A percentile compares a stretch with the other conserved stretches of the same genome.
Conservation (phyloP, 2,329 filamentous ascomycete genomes). For the Monosporascus sp. region DNA sequence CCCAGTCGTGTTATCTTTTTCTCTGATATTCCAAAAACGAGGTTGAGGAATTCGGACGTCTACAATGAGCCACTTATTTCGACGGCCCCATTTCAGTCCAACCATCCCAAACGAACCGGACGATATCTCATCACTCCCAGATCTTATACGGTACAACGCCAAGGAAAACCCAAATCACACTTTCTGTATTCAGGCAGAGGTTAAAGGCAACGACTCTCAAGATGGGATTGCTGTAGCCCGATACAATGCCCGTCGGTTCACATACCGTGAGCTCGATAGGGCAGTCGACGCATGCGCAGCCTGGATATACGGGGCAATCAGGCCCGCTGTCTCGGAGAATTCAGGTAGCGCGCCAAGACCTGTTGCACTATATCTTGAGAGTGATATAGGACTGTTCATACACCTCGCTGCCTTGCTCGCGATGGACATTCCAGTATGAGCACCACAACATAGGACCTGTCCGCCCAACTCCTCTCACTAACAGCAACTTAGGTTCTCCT, state of each 20-base stretch:
- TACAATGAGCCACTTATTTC: neutral
- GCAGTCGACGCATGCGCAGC: slow-evolving; percentile 4
- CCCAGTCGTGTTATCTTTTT: neutral
- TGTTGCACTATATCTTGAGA: slow-evolving; percentile 11
- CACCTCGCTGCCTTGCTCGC: slow-evolving; percentile 9
- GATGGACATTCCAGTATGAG: slow-evolving; percentile 6
- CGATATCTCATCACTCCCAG: slow-evolving; percentile 10
- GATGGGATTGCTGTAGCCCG: neutral
- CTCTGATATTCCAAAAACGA: neutral
- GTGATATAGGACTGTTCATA: slow-evolving; percentile 9
- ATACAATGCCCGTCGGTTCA: slow-evolving; percentile 5
- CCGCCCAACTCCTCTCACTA: neutral
- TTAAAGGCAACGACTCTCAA: neutral
- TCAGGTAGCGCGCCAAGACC: neutral
- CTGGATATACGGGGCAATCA: slow-evolving; percentile 6
- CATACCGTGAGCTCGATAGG: slow-evolving; percentile 4
- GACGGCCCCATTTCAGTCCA: neutral
- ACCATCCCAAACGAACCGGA: neutral
- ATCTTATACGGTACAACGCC: slow-evolving; percentile 15
- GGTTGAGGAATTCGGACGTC: neutral
- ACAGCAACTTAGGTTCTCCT: slow-evolving; percentile 9
- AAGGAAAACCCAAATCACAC: slow-evolving; percentile 9
- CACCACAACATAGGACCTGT: neutral
- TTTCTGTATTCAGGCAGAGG: slow-evolving; percentile 13
- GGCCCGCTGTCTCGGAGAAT: neutral